Conservation (phyloP, 108 stramenopile genomes). For the Conticribra weissflogii region DNA sequence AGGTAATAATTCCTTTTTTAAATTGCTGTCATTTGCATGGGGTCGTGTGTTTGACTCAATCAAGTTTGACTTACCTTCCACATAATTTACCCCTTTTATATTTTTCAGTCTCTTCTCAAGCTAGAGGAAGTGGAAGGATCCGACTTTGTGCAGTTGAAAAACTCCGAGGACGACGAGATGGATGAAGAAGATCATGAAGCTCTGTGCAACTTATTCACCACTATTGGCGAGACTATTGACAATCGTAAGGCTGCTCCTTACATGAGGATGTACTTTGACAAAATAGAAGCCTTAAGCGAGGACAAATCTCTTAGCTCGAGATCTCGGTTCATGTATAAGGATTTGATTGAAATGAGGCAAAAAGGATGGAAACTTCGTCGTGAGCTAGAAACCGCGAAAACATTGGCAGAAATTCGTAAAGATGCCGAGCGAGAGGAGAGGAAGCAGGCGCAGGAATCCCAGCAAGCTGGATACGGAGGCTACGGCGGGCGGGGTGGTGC, state of each 20-base stretch:
- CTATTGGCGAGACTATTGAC: constrained; percentile 86
- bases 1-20: too few species aligned
- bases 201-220: constrained; percentile 80
- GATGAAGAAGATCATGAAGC: constrained; percentile 95
- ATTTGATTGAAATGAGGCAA: constrained; percentile 87
- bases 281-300: constrained; percentile 60
- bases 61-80: too few species aligned
- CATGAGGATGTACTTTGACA: constrained; percentile 74
- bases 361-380: constrained; percentile 92
- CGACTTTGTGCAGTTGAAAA: constrained; percentile 42
- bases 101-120: constrained; percentile 75
- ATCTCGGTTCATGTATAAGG: constrained; percentile 95
- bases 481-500: constrained; percentile 15
- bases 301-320: constrained; percentile 73
- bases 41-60: too few species aligned
- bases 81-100: too few species aligned
- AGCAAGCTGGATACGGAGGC: too few species aligned
- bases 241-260: constrained; percentile 53
- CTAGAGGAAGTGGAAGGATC: constrained; percentile 64
- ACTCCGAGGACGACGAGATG: constrained; percentile 61
- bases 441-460: constrained; percentile 61
- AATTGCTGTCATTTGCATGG: too few species aligned
- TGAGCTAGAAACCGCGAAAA: constrained; percentile 93
- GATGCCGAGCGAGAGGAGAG: constrained; percentile 84
- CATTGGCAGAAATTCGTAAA: constrained; percentile 88